Conservation (phyloP, 2,329 filamentous ascomycete genomes). For the Periconia sp. region DNA sequence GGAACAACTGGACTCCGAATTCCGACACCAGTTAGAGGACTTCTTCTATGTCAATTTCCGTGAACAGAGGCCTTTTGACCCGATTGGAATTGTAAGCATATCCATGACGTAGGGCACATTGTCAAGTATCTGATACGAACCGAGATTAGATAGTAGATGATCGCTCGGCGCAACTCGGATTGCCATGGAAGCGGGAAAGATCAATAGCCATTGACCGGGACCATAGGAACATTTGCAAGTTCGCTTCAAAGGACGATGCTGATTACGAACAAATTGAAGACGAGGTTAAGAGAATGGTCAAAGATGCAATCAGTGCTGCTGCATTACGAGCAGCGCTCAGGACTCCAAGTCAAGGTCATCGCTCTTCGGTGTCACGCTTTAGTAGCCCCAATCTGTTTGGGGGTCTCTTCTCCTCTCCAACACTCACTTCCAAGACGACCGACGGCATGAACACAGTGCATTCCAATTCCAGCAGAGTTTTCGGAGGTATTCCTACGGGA, state of each 20-base stretch:
- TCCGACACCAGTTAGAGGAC: constrained; percentile 9
- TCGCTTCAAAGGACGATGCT: constrained; percentile 1
- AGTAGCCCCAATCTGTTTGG: constrained; percentile 2
- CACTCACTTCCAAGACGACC: background rate
- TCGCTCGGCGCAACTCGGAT: constrained; percentile 4
- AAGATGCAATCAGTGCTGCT: constrained; percentile 1
- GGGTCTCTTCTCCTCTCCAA: background rate
- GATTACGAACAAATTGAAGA: constrained; percentile 10
- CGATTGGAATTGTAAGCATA: constrained; percentile 2
- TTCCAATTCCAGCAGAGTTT: background rate
- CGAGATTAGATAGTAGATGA: constrained; percentile 5
- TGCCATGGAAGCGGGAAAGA: constrained; percentile 4
- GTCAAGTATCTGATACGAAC: background rate
- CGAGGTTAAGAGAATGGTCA: constrained; percentile 2
- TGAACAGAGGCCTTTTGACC: constrained; percentile 1
- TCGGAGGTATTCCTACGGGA: constrained; percentile 3
- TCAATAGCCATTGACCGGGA: constrained; percentile 3
- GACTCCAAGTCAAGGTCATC: background rate
- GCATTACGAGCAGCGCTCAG: background rate
- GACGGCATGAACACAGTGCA: background rate
- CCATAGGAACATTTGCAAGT: constrained; percentile 10
- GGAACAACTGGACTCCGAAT: constrained; percentile 5
- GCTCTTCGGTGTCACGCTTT: constrained; percentile 3
- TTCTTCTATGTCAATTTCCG: constrained; percentile 8
- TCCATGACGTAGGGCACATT: background rate